Conservation (phyloP, 805 yeast species). For the Candida parachauliodes region DNA sequence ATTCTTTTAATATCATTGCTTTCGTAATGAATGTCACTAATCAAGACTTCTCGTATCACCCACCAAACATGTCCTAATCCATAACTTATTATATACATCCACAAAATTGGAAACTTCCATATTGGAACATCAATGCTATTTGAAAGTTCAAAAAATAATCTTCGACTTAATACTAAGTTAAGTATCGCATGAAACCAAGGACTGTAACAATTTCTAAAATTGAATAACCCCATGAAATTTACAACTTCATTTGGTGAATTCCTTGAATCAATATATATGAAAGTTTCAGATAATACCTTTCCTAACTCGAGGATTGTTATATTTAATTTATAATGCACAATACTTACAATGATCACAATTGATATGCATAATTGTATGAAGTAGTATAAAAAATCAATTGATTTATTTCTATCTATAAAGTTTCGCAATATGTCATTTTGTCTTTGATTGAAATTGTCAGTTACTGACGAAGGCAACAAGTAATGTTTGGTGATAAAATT, state of each 20-base stretch:
- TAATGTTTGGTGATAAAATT: constrained; percentile 15
- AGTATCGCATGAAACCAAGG: constrained; percentile 9
- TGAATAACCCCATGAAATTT: constrained; percentile 20
- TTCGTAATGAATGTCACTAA: constrained; percentile 14
- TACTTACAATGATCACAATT: constrained; percentile 18
- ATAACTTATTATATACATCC: constrained; percentile 11
- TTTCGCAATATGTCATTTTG: constrained; percentile 15
- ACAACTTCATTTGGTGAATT: constrained; percentile 22
- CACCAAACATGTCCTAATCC: constrained; percentile 28
- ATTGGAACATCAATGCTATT: neutral
- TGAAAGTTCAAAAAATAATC: constrained; percentile 6
- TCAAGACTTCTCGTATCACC: constrained; percentile 19
- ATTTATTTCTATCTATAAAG: constrained; percentile 15
- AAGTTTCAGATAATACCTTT: constrained; percentile 20
- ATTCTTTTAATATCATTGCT: constrained; percentile 13
- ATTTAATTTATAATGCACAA: constrained; percentile 15
- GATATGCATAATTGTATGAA: constrained; percentile 21
- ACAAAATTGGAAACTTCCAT: constrained; percentile 9
- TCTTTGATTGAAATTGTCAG: constrained; percentile 13
- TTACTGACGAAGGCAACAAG: constrained; percentile 19
- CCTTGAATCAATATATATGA: constrained; percentile 29
- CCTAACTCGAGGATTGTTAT: constrained; percentile 19
- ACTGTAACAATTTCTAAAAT: constrained; percentile 14
- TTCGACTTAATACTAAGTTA: constrained; percentile 6
- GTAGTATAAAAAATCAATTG: constrained; percentile 30